Percentiles rank a stretch among this genome's conserved stretches.
These are phyloP conservation scores for Lipomyces chichibuensis DNA, from an alignment of 805 yeast species.

Conservation along the genomic window DNA sequence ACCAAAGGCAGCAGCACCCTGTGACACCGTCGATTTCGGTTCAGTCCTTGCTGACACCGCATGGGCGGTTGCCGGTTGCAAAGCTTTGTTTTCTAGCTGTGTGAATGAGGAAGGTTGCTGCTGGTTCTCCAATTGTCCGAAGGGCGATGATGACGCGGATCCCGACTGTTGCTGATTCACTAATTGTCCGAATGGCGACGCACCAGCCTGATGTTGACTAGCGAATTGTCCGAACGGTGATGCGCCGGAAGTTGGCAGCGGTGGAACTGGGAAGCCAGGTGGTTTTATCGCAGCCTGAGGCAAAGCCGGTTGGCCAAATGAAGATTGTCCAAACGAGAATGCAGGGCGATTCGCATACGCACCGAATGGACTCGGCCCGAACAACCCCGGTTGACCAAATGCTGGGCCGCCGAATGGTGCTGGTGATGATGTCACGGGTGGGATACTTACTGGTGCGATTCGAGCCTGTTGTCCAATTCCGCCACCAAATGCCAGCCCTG, in stretches of 20 bases:
- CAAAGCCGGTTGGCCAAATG: conserved; percentile 14
- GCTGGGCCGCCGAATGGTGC: conserved; percentile 19
- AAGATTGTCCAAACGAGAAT: conserved; percentile 9
- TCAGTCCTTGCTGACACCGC: too few species aligned
- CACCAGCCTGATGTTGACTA: conserved; percentile 16
- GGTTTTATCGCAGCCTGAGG: neutral
- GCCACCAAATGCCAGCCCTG: neutral
- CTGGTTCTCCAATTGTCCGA: conserved; percentile 1
- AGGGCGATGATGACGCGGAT: conserved; percentile 6
- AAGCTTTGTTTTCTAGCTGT: neutral
- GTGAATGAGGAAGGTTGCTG: neutral
- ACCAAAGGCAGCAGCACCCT: conserved; percentile 17
- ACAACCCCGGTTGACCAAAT: conserved; percentile 10
- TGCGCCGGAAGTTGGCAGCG: neutral
- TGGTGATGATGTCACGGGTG: neutral
- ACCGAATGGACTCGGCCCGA: neutral
- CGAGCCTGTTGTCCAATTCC: neutral
- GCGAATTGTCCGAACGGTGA: conserved; percentile 28
- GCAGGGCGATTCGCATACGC: neutral
- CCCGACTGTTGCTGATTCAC: neutral
- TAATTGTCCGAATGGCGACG: conserved; percentile 21
- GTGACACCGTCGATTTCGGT: conserved; percentile 1
- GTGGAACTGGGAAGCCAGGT: neutral
- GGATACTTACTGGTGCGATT: neutral
- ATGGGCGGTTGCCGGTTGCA: neutral